Conservation (phyloP, 2,329 filamentous ascomycete genomes). For the Thelonectria rubi region DNA sequence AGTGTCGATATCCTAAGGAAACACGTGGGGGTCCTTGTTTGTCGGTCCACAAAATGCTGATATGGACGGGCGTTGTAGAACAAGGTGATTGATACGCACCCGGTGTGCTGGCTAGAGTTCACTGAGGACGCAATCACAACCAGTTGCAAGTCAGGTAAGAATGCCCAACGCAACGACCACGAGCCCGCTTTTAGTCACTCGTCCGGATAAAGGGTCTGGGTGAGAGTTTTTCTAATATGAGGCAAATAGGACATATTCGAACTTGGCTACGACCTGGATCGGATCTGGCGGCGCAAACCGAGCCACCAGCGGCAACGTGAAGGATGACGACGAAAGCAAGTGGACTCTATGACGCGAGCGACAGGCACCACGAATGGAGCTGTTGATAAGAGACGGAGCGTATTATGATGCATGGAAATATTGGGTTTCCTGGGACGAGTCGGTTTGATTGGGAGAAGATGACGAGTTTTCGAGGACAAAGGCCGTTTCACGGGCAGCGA, state of each 20-base stretch:
- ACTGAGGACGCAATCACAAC: conserved; percentile 93
- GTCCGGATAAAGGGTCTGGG: background rate
- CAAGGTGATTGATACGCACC: conserved; percentile 86
- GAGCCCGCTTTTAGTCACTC: background rate
- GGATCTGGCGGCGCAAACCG: conserved; percentile 39
- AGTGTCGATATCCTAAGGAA: conserved; percentile 1
- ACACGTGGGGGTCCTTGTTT: conserved; percentile 11
- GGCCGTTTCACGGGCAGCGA: conserved; percentile 12
- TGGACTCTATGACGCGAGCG: conserved; percentile 24
- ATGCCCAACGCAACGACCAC: background rate
- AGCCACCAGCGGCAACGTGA: conserved; percentile 33
- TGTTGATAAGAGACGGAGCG: conserved; percentile 21
- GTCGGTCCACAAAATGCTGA: conserved; percentile 28
- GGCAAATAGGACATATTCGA: conserved; percentile 71
- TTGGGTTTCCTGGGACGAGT: conserved; percentile 1
- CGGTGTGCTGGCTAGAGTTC: conserved; percentile 90
- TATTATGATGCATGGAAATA: background rate
- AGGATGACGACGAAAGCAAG: conserved; percentile 25
- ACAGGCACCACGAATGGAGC: conserved; percentile 28
- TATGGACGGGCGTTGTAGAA: conserved; percentile 58
- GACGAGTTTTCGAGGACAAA: conserved; percentile 14
- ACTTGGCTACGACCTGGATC: conserved; percentile 74
- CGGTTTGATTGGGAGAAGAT: conserved; percentile 13
- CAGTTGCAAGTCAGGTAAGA: conserved; percentile 86
- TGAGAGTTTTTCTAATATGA: conserved; percentile 27